A percentile compares a stretch with the other conserved stretches of the same genome.
Conservation (phyloP, 805 yeast species). For the Teunomyces cretensis region DNA sequence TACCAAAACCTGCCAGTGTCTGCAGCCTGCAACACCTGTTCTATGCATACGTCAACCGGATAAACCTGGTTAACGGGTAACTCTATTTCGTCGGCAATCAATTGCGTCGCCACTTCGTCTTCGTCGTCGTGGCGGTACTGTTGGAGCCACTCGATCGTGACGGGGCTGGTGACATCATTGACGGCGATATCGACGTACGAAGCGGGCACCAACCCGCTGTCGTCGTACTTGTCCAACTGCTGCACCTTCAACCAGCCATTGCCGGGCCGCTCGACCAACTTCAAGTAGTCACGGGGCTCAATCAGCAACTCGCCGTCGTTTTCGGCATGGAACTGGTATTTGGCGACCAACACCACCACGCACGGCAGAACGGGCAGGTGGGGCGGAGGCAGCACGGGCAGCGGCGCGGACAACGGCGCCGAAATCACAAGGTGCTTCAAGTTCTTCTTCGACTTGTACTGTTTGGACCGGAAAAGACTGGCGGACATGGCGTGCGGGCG, state of each 20-base stretch:
- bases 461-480: constrained; percentile 23
- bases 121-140: constrained; percentile 10
- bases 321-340: constrained; percentile 33
- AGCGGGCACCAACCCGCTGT: constrained; percentile 38
- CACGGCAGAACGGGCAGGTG: constrained; percentile 8
- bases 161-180: constrained; percentile 36
- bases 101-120: background rate
- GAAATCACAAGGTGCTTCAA: constrained; percentile 27
- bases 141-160: constrained; percentile 31
- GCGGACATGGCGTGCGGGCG: constrained; percentile 17
- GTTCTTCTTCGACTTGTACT: constrained; percentile 19
- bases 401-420: constrained; percentile 18
- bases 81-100: background rate
- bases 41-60: constrained; percentile 17
- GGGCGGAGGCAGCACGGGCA: constrained; percentile 10
- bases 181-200: constrained; percentile 38
- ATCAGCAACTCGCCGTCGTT: constrained; percentile 27
- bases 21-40: constrained; percentile 26
- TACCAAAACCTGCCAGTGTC: constrained; percentile 30
- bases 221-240: constrained; percentile 19
- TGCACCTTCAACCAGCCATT: constrained; percentile 42
- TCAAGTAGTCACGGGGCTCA: constrained; percentile 26
- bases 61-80: background rate
- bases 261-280: constrained; percentile 34
- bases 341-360: constrained; percentile 27